Evolutionary conservation across 495 filamentous ascomycete species (phyloP).

Genomic region (Corynascus novoguineensis): DNA sequence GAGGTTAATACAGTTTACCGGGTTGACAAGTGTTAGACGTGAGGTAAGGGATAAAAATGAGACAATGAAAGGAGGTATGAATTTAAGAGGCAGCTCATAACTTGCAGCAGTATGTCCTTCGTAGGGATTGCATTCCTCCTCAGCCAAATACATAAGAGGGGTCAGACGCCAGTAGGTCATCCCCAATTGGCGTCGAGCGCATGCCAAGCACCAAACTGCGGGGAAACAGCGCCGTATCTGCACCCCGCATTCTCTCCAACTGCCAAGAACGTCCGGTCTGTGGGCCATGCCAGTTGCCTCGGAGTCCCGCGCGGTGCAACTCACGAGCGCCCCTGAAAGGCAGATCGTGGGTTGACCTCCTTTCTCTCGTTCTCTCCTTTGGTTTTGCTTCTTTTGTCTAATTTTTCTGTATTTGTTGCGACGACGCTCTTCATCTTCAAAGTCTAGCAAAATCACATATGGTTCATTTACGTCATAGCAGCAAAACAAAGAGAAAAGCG

Average conservation of each 20-base stretch:
- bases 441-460: too few species aligned
- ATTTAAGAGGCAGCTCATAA: too few species aligned
- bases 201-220: not conserved
- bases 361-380: not conserved
- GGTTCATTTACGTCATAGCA: not conserved
- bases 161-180: too few species aligned
- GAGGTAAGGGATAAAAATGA: too few species aligned
- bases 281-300: constrained; percentile 9
- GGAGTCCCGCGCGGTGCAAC: not conserved
- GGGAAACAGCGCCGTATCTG: not conserved
- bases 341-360: not conserved
- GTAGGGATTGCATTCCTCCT: too few species aligned
- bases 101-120: too few species aligned
- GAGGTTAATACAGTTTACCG: too few species aligned
- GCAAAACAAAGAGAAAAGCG: not conserved
- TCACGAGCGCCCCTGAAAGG: not conserved
- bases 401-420: not conserved
- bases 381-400: not conserved
- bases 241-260: constrained; percentile 13
- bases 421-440: too few species aligned
- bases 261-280: constrained; percentile 4
- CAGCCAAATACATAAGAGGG: too few species aligned
- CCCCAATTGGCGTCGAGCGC: not conserved
- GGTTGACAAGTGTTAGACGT: too few species aligned
- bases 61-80: too few species aligned